Conservation (phyloP, 2,329 filamentous ascomycete genomes). For the Alternaria alternata region DNA sequence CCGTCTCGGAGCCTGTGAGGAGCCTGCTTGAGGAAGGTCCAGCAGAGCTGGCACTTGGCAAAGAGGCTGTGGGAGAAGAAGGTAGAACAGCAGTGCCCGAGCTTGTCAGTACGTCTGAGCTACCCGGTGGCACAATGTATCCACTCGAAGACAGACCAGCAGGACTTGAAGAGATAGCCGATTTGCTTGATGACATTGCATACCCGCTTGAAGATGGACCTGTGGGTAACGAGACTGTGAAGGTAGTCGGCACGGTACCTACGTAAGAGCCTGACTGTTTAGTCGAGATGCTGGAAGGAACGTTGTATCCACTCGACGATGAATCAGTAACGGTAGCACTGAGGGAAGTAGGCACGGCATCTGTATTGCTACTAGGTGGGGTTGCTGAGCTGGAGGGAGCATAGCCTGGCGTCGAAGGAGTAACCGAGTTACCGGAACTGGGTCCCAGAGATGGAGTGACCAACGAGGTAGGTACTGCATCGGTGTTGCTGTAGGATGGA, state of each 20-base stretch:
- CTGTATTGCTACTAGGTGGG: constrained; percentile 1
- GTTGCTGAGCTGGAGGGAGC: background rate
- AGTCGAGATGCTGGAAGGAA: constrained; percentile 5
- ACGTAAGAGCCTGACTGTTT: background rate
- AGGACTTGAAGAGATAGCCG: background rate
- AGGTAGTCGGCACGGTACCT: constrained; percentile 1
- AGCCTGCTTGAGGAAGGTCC: background rate
- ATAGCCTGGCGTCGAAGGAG: constrained; percentile 7
- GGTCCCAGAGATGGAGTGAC: background rate
- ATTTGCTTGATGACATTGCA: background rate
- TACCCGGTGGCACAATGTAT: background rate
- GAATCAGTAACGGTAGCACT: background rate
- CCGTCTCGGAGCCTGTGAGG: background rate
- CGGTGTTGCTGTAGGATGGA: constrained; percentile 1
- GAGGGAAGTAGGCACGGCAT: constrained; percentile 6
- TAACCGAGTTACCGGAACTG: background rate
- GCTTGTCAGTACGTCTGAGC: background rate
- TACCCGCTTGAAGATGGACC: constrained; percentile 6
- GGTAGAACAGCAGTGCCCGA: background rate
- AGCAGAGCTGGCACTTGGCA: background rate
- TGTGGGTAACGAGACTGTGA: background rate
- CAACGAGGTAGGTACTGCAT: constrained; percentile 13
- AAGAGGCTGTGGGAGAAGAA: background rate
- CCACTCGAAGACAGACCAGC: background rate
- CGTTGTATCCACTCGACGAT: constrained; percentile 10